Conservation (phyloP, 2,329 filamentous ascomycete species). For the Claviceps quebecensis region DNA sequence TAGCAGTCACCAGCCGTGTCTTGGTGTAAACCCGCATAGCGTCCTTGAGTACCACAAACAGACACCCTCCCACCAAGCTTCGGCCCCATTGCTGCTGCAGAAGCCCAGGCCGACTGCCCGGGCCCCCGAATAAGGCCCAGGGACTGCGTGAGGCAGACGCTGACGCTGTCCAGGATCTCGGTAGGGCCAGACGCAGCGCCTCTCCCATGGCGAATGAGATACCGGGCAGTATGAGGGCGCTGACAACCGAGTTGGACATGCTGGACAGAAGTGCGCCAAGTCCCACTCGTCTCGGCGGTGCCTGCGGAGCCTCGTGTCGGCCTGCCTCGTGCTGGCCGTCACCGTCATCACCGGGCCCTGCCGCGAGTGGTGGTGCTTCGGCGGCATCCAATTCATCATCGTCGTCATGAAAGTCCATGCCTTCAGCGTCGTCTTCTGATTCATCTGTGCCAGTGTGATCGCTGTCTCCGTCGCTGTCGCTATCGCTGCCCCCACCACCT, state of each 20-base stretch:
- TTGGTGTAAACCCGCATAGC: slow-evolving; percentile 47
- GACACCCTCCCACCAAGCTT: slow-evolving; percentile 73
- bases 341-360: slow-evolving; percentile 7
- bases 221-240: slow-evolving; percentile 60
- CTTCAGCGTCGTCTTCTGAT: background rate
- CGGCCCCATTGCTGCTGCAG: slow-evolving; percentile 79
- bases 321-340: slow-evolving; percentile 17
- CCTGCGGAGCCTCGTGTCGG: slow-evolving; percentile 20
- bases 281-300: slow-evolving; percentile 20
- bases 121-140: slow-evolving; percentile 10
- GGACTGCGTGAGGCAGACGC: slow-evolving; percentile 20
- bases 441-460: background rate
- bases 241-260: slow-evolving; percentile 35
- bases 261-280: slow-evolving; percentile 25
- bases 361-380: background rate
- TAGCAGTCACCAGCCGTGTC: slow-evolving; percentile 44
- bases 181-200: slow-evolving; percentile 53
- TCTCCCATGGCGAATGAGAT: slow-evolving; percentile 71
- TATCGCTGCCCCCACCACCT: background rate
- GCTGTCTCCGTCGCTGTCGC: background rate
- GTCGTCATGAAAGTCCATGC: background rate
- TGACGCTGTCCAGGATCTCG: slow-evolving; percentile 51
- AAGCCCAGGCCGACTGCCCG: slow-evolving; percentile 42
- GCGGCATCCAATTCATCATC: background rate
- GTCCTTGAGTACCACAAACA: slow-evolving; percentile 76